A percentile compares a stretch with the other conserved stretches of the same genome.
phyloP scores from a whole-genome alignment of 805 yeast genomes.

The Wickerhamomyces alni region DNA sequence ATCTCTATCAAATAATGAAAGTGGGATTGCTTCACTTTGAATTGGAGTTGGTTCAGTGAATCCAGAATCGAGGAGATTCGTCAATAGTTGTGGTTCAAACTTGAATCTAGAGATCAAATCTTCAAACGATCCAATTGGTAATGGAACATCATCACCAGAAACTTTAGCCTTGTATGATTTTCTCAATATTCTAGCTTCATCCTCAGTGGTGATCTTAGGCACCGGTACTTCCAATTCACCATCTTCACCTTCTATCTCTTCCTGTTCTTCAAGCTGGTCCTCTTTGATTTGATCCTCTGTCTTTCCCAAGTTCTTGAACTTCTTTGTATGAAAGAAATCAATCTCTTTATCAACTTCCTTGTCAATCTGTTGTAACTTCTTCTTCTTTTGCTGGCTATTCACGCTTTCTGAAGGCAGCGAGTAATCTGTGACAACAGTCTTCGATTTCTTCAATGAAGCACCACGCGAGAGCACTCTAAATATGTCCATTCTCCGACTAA shows the following conservation, averaged over 20 bases:
- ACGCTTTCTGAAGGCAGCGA: slow-evolving; percentile 23
- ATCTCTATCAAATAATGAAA: slow-evolving; percentile 63
- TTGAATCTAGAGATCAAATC: slow-evolving; percentile 69
- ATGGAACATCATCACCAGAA: slow-evolving; percentile 80
- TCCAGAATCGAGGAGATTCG: slow-evolving; percentile 60
- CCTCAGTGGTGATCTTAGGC: slow-evolving; percentile 40
- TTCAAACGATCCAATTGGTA: slow-evolving; percentile 85
- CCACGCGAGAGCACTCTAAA: slow-evolving; percentile 83
- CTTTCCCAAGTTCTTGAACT: slow-evolving; percentile 22
- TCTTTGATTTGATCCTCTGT: too few relatives aligned
- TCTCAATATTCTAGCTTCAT: slow-evolving; percentile 59
- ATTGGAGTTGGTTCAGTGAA: slow-evolving; percentile 89
- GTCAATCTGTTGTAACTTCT: slow-evolving; percentile 34
- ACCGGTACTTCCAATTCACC: slow-evolving; percentile 20
- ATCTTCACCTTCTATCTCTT: slow-evolving; percentile 16
- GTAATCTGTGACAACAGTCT: slow-evolving; percentile 20
- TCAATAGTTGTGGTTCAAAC: slow-evolving; percentile 46
- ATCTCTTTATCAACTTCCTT: slow-evolving; percentile 61
- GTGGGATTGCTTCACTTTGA: slow-evolving; percentile 87
- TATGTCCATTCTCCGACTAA: too few relatives aligned
- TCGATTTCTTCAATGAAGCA: slow-evolving; percentile 64
- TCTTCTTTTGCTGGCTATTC: slow-evolving; percentile 10
- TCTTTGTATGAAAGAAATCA: slow-evolving; percentile 73
- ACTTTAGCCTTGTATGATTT: slow-evolving; percentile 60
- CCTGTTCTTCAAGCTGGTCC: too few relatives aligned